phyloP scores from a whole-genome alignment of 495 filamentous ascomycete species.

The Penicillium waksmanii region DNA sequence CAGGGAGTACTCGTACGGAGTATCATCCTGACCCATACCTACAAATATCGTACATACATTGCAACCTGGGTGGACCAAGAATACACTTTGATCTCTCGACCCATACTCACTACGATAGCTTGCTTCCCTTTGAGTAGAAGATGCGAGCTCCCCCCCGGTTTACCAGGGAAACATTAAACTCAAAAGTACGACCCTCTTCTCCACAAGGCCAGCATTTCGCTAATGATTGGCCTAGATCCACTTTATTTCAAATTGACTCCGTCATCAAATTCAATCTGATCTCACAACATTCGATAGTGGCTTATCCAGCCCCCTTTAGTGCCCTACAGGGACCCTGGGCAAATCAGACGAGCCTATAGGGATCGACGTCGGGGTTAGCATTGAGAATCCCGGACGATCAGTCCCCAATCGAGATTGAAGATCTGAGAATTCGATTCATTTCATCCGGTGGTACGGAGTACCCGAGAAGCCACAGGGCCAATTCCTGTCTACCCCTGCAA shows the following conservation, averaged over 20 bases:
- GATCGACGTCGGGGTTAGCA: constrained; percentile 4
- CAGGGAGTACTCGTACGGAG: no score
- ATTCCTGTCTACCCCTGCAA: constrained; percentile 9
- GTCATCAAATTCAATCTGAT: constrained; percentile 15
- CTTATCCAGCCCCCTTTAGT: constrained; percentile 1
- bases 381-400: constrained; percentile 15
- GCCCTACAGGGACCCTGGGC: neutral
- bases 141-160: neutral
- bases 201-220: neutral
- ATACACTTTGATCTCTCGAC: neutral
- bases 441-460: neutral
- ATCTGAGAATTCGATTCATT: constrained; percentile 11
- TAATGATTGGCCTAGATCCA: neutral
- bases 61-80: neutral
- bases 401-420: constrained; percentile 19
- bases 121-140: no score
- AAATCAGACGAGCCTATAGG: constrained; percentile 25
- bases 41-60: no score
- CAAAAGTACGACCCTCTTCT: constrained; percentile 1
- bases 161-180: constrained; percentile 2
- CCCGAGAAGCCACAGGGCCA: no score
- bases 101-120: no score
- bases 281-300: constrained; percentile 6
- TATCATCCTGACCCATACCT: no score
- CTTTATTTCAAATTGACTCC: neutral